Base-by-base conservation (phyloP, 331 rosid genomes). In the Quercus tomentella region DNA sequence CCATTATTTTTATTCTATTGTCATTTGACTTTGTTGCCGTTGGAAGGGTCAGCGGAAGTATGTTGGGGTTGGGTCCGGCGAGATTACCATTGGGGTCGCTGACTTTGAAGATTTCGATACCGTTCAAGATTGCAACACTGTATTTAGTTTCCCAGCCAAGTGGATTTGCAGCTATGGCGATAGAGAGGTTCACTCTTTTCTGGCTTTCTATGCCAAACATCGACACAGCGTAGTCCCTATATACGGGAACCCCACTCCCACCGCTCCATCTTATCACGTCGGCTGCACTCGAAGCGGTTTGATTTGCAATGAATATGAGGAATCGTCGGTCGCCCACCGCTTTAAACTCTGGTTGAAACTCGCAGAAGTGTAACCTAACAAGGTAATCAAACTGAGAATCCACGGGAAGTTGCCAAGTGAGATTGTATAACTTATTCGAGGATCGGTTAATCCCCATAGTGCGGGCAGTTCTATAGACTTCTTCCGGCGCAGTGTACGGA, bases 291-390 rank as follows among this genome's bases (percentile, higher is more conserved):
- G 41, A 56, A 5, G 55, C 56, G 28, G 23, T 6, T 4, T 5
- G 9, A 22, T 69, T 25, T 7, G 25, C 30, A 37, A 41, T 41
- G 26, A 69, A 37, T 16, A 69, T 20, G 0, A 18, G 73, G 14
- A 69, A 69, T 4, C 3, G 3, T 20, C 73, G 17, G 5, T 69
- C 15, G 1, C 5, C 2, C 9, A 0, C 0, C 6, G 37, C 5
- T 6, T 31, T 35, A 6, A 69, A 4, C 12, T 9, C 5, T 18
- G 12, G 2, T 4, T 69, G 28, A 37, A 69, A 7, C 55, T 69
- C 55, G 23, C 25, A 69, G 54, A 41, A 69, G 51, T 69, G 56
- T 35, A 74, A 70, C 71, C 83, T 74, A 3, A 80, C 71, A 45
- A 80, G 30, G 45, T 80, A 56, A 0, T 0, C 0, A 41, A 28